Evolutionary conservation across 2,329 filamentous ascomycete genomes (phyloP).

Genomic region (Metarhizium rileyi): DNA sequence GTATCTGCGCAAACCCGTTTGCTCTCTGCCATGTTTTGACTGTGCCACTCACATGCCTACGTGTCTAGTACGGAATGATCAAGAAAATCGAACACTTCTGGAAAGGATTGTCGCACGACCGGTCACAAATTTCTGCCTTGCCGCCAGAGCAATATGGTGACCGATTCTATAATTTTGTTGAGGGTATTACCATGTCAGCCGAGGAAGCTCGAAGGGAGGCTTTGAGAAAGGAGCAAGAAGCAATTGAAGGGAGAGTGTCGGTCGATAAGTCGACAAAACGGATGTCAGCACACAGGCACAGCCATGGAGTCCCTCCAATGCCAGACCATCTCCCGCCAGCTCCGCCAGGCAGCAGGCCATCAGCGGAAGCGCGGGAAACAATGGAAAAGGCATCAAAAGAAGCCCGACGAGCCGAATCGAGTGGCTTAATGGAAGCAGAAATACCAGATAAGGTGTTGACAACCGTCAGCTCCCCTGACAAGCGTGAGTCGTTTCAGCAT

Average conservation of each 20-base stretch:
- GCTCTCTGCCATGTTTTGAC: neutral
- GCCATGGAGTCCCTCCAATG: conserved; percentile 31
- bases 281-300: conserved; percentile 24
- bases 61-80: conserved; percentile 70
- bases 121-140: conserved; percentile 83
- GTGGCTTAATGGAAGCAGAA: conserved; percentile 32
- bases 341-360: conserved; percentile 21
- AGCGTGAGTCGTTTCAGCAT: conserved; percentile 48
- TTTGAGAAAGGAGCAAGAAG: conserved; percentile 49
- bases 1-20: conserved; percentile 24
- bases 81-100: conserved; percentile 96
- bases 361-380: conserved; percentile 30
- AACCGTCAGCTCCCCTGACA: conserved; percentile 26
- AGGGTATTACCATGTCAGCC: conserved; percentile 77
- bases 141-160: conserved; percentile 87
- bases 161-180: conserved; percentile 87
- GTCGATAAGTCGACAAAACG: conserved; percentile 23
- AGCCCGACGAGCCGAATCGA: conserved; percentile 24
- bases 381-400: conserved; percentile 30
- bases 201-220: conserved; percentile 71
- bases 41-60: conserved; percentile 2
- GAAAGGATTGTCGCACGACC: conserved; percentile 81
- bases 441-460: conserved; percentile 52
- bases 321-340: conserved; percentile 36
- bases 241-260: conserved; percentile 28